Percentiles rank a stretch among this genome's conserved stretches.
phyloP scores from a whole-genome alignment of 2,329 filamentous ascomycete genomes.

The Lachnellula willkommii region DNA sequence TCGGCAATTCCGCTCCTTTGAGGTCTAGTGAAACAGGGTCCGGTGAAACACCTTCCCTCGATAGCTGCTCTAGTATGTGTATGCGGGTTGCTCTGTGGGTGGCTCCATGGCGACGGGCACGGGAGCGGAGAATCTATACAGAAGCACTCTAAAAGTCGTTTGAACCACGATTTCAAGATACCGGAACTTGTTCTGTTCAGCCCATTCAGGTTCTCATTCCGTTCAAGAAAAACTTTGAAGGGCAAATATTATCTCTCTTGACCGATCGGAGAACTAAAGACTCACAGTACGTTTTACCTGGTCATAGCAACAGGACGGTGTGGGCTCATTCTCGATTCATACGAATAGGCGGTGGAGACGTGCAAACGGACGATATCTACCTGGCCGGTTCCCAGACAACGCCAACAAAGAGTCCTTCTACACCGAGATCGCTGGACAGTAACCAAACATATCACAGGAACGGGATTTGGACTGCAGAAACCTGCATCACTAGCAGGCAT shows the following conservation, averaged over 20 bases:
- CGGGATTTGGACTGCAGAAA: slow-evolving; percentile 22
- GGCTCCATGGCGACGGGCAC: slow-evolving; percentile 25
- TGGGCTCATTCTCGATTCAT: slow-evolving; percentile 36
- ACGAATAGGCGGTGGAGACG: slow-evolving; percentile 44
- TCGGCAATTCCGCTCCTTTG: slow-evolving; percentile 22
- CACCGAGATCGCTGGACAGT: slow-evolving; percentile 35
- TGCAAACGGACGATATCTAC: slow-evolving; percentile 41
- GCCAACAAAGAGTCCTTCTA: slow-evolving; percentile 42
- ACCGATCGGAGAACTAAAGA: slow-evolving; percentile 8
- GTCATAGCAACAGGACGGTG: slow-evolving; percentile 21
- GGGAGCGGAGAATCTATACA: slow-evolving; percentile 29
- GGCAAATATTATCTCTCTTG: slow-evolving; percentile 12
- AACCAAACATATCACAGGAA: slow-evolving; percentile 21
- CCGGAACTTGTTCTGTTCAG: slow-evolving; percentile 13
- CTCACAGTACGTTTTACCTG: slow-evolving; percentile 11
- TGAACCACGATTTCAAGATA: slow-evolving; percentile 20
- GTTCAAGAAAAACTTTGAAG: slow-evolving; percentile 12
- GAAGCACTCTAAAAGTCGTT: slow-evolving; percentile 25
- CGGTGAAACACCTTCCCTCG: slow-evolving; percentile 30
- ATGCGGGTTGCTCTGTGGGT: slow-evolving; percentile 24
- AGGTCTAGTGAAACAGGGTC: slow-evolving; percentile 17
- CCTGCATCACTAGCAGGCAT: slow-evolving; percentile 21
- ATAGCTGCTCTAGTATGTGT: slow-evolving; percentile 23
- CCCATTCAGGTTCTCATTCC: slow-evolving; percentile 8
- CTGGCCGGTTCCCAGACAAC: slow-evolving; percentile 43